phyloP scores from a whole-genome alignment of 176 grass and related monocot species.

The Triticum urartu region DNA sequence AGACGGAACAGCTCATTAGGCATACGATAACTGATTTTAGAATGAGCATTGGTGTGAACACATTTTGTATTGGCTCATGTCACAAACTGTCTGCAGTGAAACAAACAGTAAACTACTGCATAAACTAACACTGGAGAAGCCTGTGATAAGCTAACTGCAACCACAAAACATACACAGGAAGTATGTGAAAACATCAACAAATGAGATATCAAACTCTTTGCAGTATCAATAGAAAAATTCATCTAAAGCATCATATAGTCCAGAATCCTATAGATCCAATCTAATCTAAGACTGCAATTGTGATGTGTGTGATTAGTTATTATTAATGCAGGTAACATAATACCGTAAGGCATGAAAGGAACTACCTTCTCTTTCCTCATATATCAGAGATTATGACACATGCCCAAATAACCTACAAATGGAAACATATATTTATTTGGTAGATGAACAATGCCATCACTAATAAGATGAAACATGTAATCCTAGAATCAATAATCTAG shows the following conservation, averaged over 20 bases:
- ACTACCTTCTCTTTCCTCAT: constrained; percentile 98
- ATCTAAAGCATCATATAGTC: constrained; percentile 16
- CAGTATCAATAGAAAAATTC: background rate
- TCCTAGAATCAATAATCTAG: constrained; percentile 60
- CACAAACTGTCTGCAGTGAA: background rate
- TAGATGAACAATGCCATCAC: constrained; percentile 85
- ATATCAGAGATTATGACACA: constrained; percentile 95
- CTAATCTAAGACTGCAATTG: constrained; percentile 32
- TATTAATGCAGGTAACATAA: constrained; percentile 50
- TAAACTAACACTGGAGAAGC: constrained; percentile 9
- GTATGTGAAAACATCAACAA: constrained; percentile 23
- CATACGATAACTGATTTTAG: background rate
- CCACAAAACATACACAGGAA: constrained; percentile 26
- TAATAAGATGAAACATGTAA: constrained; percentile 75
- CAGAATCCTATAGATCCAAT: constrained; percentile 27
- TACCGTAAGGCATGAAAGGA: constrained; percentile 76
- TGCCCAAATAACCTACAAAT: constrained; percentile 98
- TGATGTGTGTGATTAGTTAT: constrained; percentile 12
- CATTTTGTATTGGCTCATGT: constrained; percentile 12
- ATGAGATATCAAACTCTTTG: background rate
- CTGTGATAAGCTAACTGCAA: constrained; percentile 7
- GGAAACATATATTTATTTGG: constrained; percentile 98
- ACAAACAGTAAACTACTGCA: background rate
- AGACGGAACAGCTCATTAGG: background rate
- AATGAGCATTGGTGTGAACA: background rate